These are phyloP conservation scores for Arctium lappa DNA, from an alignment of 129 eudicot species.

Conservation along the genomic window DNA sequence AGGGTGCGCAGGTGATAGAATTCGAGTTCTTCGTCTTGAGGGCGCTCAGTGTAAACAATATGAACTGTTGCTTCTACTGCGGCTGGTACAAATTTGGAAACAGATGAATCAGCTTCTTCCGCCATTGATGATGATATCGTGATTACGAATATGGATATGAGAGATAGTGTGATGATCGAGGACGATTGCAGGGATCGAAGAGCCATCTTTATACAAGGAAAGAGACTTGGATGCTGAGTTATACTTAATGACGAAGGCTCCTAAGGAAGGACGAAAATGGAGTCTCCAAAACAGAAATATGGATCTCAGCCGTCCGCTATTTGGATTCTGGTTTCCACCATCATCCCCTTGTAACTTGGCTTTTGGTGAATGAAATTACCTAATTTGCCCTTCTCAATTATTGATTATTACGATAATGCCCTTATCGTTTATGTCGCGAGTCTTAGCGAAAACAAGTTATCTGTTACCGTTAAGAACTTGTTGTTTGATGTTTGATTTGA, in stretches of 20 bases:
- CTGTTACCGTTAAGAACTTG: too few relatives aligned
- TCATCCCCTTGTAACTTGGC: not conserved
- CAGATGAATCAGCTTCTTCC: constrained; percentile 26
- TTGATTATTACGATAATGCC: not conserved
- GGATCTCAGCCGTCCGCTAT: not conserved
- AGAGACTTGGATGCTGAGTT: not conserved
- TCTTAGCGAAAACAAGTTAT: too few relatives aligned
- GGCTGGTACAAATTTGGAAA: constrained; percentile 18
- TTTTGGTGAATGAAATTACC: not conserved
- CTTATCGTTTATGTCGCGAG: not conserved
- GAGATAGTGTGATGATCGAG: not conserved
- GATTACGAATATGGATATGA: constrained; percentile 8
- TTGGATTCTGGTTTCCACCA: not conserved
- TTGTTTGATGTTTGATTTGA: too few relatives aligned
- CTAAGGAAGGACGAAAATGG: not conserved
- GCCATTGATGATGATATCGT: constrained; percentile 42
- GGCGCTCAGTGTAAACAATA: constrained; percentile 80
- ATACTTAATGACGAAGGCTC: constrained; percentile 22
- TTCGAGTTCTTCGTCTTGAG: constrained; percentile 57
- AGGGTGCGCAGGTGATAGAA: constrained; percentile 64
- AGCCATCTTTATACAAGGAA: constrained; percentile 25
- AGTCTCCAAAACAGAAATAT: not conserved
- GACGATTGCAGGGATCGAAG: constrained; percentile 14
- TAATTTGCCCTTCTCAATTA: not conserved
- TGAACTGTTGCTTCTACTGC: constrained; percentile 43